Evolutionary conservation across 2,329 filamentous ascomycete genomes (phyloP).

Genomic region (Macroventuria anomochaeta): DNA sequence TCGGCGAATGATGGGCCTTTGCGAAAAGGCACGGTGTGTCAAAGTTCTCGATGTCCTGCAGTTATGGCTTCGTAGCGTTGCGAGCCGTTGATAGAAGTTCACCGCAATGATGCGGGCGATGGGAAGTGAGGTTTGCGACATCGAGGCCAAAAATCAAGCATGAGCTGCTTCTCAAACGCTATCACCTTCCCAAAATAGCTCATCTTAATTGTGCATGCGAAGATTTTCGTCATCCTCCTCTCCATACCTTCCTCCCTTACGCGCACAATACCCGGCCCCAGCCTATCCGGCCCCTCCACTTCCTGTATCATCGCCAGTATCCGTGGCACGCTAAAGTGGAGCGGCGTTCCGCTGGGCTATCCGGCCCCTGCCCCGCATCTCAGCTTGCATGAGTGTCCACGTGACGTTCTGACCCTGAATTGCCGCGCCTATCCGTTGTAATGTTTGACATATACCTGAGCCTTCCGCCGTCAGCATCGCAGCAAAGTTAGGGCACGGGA

Average conservation of each 20-base stretch:
- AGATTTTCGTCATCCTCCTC: background rate
- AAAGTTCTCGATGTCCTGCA: too few species aligned
- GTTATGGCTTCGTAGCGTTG: too few species aligned
- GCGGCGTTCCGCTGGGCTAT: constrained; percentile 5
- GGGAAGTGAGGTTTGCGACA: too few species aligned
- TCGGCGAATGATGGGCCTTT: too few species aligned
- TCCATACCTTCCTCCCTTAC: background rate
- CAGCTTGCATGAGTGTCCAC: background rate
- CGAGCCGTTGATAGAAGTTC: too few species aligned
- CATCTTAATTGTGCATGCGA: too few species aligned
- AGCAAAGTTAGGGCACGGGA: constrained; percentile 2
- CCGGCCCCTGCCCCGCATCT: constrained; percentile 6
- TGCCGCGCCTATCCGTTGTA: background rate
- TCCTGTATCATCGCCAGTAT: background rate
- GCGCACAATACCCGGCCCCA: constrained; percentile 5
- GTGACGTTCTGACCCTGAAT: background rate
- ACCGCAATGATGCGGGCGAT: too few species aligned
- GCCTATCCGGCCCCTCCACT: background rate
- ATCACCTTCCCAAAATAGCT: too few species aligned
- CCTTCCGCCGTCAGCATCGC: constrained; percentile 1
- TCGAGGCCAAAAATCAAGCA: too few species aligned
- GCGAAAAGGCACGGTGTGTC: too few species aligned
- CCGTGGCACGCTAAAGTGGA: constrained; percentile 1
- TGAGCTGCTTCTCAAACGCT: too few species aligned
- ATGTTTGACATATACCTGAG: background rate